Percentiles rank a stretch among this genome's conserved stretches.
Evolutionary conservation across 352 stramenopile species (phyloP).

Genomic region (Phytophthora ohioensis): DNA sequence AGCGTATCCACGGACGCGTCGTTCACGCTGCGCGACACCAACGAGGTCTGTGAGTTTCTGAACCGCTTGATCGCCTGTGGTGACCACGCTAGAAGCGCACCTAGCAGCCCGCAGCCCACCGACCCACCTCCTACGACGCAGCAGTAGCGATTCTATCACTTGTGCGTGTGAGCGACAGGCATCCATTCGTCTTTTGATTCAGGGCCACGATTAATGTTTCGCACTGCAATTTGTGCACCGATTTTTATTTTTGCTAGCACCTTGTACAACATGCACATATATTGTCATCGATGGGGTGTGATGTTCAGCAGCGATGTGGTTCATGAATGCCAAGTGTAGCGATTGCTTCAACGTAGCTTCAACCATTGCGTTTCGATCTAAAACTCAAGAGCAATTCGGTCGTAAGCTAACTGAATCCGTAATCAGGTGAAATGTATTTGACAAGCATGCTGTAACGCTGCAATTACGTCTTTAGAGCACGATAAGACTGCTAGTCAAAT

Average conservation of each 20-base stretch:
- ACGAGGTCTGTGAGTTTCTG: slow-evolving; percentile 79
- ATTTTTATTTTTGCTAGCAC: neutral
- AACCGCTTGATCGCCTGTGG: slow-evolving; percentile 65
- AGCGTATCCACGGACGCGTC: slow-evolving; percentile 72
- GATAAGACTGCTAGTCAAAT: neutral
- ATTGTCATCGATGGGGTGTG: neutral
- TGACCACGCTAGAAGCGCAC: slow-evolving; percentile 32
- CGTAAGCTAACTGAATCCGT: neutral
- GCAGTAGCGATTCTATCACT: slow-evolving; percentile 14
- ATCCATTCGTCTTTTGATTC: slow-evolving; percentile 1
- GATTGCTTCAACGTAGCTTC: slow-evolving; percentile 21
- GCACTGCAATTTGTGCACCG: neutral
- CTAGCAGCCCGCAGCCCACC: slow-evolving; percentile 28
- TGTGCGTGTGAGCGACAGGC: neutral
- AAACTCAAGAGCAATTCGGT: slow-evolving; percentile 1
- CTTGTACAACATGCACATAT: neutral
- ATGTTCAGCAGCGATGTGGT: neutral
- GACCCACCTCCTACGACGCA: slow-evolving; percentile 6
- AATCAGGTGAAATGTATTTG: neutral
- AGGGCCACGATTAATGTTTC: slow-evolving; percentile 18
- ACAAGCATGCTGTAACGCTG: neutral
- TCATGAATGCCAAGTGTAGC: neutral
- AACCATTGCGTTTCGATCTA: slow-evolving; percentile 28
- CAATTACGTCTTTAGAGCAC: too few species aligned
- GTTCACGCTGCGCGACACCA: slow-evolving; percentile 83